Conservation (phyloP, 2,329 filamentous ascomycete species). For the Colletotrichum tabaci region DNA sequence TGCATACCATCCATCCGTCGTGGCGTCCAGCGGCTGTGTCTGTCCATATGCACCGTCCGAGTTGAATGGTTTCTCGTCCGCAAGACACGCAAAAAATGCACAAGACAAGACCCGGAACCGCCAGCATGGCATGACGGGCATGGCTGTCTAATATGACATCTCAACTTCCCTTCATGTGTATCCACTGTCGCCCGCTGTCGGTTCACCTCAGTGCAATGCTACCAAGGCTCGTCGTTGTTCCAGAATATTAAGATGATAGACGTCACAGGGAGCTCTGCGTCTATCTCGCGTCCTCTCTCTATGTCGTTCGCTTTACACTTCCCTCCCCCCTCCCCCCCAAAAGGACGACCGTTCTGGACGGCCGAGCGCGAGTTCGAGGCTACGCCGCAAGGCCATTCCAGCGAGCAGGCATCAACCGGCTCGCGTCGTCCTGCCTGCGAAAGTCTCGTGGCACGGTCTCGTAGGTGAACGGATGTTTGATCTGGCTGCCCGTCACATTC, state of each 20-base stretch:
- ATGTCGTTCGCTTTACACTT: not conserved
- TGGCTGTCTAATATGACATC: slow-evolving; percentile 29
- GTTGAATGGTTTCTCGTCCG: slow-evolving; percentile 5
- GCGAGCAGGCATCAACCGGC: not conserved
- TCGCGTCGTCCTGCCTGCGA: slow-evolving; percentile 19
- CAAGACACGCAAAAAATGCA: not conserved
- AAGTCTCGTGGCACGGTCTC: slow-evolving; percentile 14
- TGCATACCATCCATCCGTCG: slow-evolving; percentile 16
- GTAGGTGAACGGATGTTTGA: slow-evolving; percentile 19
- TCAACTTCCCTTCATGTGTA: slow-evolving; percentile 25
- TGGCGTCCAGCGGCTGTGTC: slow-evolving; percentile 5
- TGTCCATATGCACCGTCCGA: not conserved
- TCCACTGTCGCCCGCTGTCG: slow-evolving; percentile 29
- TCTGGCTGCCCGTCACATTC: not conserved
- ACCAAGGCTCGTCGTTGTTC: slow-evolving; percentile 21
- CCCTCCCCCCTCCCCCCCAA: not conserved
- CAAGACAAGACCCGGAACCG: not conserved
- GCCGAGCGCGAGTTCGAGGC: slow-evolving; percentile 33
- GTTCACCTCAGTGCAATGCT: slow-evolving; percentile 23
- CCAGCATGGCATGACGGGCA: slow-evolving; percentile 7
- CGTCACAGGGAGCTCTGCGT: slow-evolving; percentile 28
- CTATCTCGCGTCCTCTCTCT: not conserved
- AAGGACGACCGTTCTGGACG: slow-evolving; percentile 25
- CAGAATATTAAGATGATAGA: slow-evolving; percentile 39
- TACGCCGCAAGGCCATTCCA: not conserved